phyloP scores from a whole-genome alignment of 768 basidiomycete genomes.

The Termitomyces eurrhizus region DNA sequence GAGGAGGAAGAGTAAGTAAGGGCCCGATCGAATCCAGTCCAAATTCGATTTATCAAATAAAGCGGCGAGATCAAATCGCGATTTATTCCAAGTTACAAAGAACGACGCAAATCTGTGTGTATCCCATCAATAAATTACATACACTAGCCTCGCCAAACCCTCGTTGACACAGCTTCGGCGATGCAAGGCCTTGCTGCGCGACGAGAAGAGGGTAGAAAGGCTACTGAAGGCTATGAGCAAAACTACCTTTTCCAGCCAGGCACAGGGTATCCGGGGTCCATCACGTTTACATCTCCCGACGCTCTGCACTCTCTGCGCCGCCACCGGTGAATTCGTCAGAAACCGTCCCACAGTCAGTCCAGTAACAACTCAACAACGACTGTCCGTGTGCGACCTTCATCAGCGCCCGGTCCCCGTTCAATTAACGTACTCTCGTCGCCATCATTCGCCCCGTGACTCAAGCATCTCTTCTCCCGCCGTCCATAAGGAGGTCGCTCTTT shows the following conservation, averaged over 20 bases:
- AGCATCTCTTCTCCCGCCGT: constrained; percentile 13
- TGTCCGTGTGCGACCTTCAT: neutral
- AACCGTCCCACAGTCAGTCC: constrained; percentile 3
- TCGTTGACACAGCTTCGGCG: constrained; percentile 9
- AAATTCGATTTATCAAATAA: constrained; percentile 22
- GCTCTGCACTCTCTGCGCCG: constrained; percentile 11
- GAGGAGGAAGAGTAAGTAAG: constrained; percentile 20
- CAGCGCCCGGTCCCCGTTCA: constrained; percentile 6
- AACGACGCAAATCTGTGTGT: constrained; percentile 13
- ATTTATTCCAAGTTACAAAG: constrained; percentile 11
- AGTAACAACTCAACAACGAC: constrained; percentile 3
- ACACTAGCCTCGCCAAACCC: constrained; percentile 6
- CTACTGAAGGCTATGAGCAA: constrained; percentile 11
- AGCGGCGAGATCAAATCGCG: constrained; percentile 15
- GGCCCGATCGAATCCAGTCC: constrained; percentile 23
- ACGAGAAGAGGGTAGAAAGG: constrained; percentile 14
- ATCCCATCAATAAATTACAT: constrained; percentile 6
- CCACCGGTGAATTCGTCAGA: constrained; percentile 17
- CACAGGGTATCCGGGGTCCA: constrained; percentile 16
- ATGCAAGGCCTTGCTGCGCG: constrained; percentile 3
- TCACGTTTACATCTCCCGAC: constrained; percentile 11
- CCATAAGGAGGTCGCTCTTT: constrained; percentile 8
- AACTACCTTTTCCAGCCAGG: constrained; percentile 10
- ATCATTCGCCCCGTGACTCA: constrained; percentile 4
- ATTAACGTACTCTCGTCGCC: neutral